phyloP scores from a whole-genome alignment of 225 moss, liverwort and hornwort species.

The Marchantia polymorpha region DNA sequence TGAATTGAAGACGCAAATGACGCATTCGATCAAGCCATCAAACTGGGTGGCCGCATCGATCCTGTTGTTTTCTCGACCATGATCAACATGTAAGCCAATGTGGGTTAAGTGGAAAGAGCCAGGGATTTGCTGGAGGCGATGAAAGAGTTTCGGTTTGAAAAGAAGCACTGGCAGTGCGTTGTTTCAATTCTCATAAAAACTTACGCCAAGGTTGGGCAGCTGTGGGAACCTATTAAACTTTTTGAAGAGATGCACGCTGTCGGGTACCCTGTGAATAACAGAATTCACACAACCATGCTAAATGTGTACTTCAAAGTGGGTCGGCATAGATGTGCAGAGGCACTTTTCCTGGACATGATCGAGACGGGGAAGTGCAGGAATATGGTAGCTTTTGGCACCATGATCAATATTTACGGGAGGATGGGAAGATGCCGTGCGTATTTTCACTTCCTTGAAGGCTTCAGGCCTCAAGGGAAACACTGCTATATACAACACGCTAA shows the following conservation, averaged over 20 bases:
- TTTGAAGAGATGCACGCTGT: conserved; percentile 55
- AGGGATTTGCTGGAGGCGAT: conserved; percentile 48
- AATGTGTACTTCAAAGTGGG: conserved; percentile 66
- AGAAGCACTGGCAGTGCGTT: conserved; percentile 43
- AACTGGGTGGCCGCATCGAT: conserved; percentile 41
- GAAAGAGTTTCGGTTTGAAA: conserved; percentile 41
- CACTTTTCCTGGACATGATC: conserved; percentile 43
- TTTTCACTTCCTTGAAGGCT: conserved; percentile 49
- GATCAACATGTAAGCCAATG: conserved; percentile 59
- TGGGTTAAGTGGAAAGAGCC: conserved; percentile 52
- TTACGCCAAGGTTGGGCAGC: conserved; percentile 41
- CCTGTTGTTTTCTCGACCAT: conserved; percentile 65
- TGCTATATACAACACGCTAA: conserved; percentile 63
- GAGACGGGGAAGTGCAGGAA: conserved; percentile 36
- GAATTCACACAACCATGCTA: conserved; percentile 62
- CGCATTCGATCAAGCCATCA: conserved; percentile 51
- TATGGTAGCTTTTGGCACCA: conserved; percentile 58
- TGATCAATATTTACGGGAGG: conserved; percentile 74
- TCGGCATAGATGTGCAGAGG: conserved; percentile 48
- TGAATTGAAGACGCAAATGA: conserved; percentile 58
- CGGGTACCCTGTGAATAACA: conserved; percentile 37
- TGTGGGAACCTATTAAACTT: conserved; percentile 41
- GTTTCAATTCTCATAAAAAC: conserved; percentile 54
- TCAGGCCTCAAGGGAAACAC: conserved; percentile 51
- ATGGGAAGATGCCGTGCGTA: conserved; percentile 48